Evolutionary conservation across 768 basidiomycete species (phyloP).

Genomic region (Pholiota microspora): DNA sequence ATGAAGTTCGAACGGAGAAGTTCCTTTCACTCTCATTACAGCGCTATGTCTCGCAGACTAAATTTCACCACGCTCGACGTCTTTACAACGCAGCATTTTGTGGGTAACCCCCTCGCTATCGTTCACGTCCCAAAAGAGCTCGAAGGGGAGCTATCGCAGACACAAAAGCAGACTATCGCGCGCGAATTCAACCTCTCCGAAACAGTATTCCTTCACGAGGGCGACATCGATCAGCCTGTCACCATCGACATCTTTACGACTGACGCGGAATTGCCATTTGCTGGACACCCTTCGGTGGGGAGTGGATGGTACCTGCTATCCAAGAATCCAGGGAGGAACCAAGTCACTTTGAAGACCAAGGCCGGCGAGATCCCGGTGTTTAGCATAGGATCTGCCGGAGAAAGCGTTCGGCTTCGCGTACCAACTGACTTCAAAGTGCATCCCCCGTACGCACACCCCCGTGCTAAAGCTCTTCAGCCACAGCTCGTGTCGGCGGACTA

Average conservation of each 20-base stretch:
- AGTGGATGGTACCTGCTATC: slow-evolving; percentile 41
- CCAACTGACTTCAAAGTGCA: slow-evolving; percentile 43
- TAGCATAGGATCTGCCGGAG: slow-evolving; percentile 14
- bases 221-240: slow-evolving; percentile 19
- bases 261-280: slow-evolving; percentile 39
- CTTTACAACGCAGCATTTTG: slow-evolving; percentile 37
- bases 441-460: slow-evolving; percentile 21
- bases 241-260: slow-evolving; percentile 42
- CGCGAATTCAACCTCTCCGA: slow-evolving; percentile 50
- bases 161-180: slow-evolving; percentile 41
- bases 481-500: slow-evolving; percentile 31
- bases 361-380: slow-evolving; percentile 40
- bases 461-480: slow-evolving; percentile 28
- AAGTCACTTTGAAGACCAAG: slow-evolving; percentile 34
- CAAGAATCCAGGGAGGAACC: slow-evolving; percentile 13
- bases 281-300: slow-evolving; percentile 45
- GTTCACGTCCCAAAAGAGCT: slow-evolving; percentile 32
- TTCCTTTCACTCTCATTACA: background rate
- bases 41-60: slow-evolving; percentile 14
- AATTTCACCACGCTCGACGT: slow-evolving; percentile 35
- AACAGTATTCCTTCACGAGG: slow-evolving; percentile 43
- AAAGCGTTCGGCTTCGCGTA: slow-evolving; percentile 33
- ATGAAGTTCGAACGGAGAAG: background rate
- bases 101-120: slow-evolving; percentile 45
- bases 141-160: slow-evolving; percentile 25